Base-by-base conservation (phyloP, 169 alveolate genomes). In the Plasmodium relictum region DNA sequence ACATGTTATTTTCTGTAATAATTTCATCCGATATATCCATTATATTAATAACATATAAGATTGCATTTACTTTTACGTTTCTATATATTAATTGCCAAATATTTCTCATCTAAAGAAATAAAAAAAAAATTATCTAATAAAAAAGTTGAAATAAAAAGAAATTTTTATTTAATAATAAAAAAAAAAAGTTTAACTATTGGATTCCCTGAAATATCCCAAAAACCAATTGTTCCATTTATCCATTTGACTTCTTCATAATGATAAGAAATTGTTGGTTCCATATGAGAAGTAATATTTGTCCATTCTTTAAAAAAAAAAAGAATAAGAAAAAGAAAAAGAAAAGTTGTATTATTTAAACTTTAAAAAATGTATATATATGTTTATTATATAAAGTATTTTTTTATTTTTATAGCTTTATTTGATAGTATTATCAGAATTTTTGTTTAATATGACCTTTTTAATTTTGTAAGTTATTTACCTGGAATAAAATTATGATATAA, bases 21-120 rank as follows among this genome's bases (percentile, higher is more conserved):
- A 37, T 10, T 83, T 83, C 91, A 69, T 83, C 91, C 4, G 91
- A 83, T 83, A 70, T 83, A 48, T 83, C 91, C 91, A 83, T 83
- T 39, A 83, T 83, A 52, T 83, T 83, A n/a, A 83, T 70, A 69
- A 83, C 63, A 31, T 83, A 83, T 42, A 83, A 83, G 39, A 83
- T 70, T 20, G 91, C 91, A 54, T 83, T 83, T 52, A 68, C 91
- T 42, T 68, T 66, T 39, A 83, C 85, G 37, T 83, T 83, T 62
- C 91, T 41, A 31, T 83, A 83, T 52, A 83, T 83, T 37, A 83
- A 59, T 83, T 56, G 50, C 91, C 91, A 83, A 52, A 83, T 70
- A 62, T 31, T 83, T 50, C 91, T 66, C 91, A 83, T 83, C 91
- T 83, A 45, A 16, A 45, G 24, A 61, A 59, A 8, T 41, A 41